Evolutionary conservation across 2,329 filamentous ascomycete genomes (phyloP).

Genomic region (Aspergillus pseudoglaucus): DNA sequence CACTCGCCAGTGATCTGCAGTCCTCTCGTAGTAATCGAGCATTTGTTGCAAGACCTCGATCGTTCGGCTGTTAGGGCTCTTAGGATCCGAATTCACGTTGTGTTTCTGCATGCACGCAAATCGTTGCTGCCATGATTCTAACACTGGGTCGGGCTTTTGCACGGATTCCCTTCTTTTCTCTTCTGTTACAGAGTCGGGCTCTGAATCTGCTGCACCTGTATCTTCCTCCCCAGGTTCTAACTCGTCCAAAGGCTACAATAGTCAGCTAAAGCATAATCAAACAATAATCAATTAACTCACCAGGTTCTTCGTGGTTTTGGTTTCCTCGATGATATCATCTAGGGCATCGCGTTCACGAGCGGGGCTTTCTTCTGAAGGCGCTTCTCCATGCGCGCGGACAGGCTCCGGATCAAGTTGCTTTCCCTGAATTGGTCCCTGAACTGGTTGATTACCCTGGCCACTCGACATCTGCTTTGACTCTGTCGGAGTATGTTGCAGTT

Average conservation of each 20-base stretch:
- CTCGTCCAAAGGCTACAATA: constrained; percentile 28
- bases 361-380: constrained; percentile 4
- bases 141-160: constrained; percentile 2
- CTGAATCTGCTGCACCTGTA: constrained; percentile 6
- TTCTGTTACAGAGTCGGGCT: constrained; percentile 11
- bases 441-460: not conserved
- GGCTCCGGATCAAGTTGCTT: not conserved
- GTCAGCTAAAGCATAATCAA: constrained; percentile 6
- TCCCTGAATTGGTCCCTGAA: not conserved
- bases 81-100: constrained; percentile 35
- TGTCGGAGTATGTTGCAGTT: constrained; percentile 9
- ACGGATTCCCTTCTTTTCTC: constrained; percentile 6
- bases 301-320: constrained; percentile 55
- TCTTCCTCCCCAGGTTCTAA: constrained; percentile 24
- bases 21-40: constrained; percentile 67
- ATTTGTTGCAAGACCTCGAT: constrained; percentile 74
- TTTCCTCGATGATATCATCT: constrained; percentile 57
- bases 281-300: constrained; percentile 21
- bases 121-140: constrained; percentile 32
- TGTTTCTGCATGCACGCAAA: constrained; percentile 57
- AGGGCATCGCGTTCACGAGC: constrained; percentile 48
- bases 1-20: constrained; percentile 70
- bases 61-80: constrained; percentile 67
- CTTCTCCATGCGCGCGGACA: not conserved
- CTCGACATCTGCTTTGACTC: constrained; percentile 9